Conservation (phyloP, 805 yeast genomes). For the Suhomyces vadensis region DNA sequence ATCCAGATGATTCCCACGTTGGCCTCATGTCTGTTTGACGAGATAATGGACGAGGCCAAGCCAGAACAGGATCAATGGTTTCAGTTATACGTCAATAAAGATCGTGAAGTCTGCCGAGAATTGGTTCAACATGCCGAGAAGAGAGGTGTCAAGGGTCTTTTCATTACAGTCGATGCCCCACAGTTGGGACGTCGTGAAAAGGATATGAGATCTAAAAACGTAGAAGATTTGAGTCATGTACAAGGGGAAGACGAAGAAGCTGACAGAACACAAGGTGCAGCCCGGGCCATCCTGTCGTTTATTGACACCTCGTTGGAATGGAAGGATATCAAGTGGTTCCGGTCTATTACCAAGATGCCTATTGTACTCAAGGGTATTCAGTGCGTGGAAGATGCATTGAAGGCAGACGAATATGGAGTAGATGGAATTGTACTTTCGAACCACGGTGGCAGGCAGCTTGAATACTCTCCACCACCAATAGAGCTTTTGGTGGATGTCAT, state of each 20-base stretch:
- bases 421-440: conserved; percentile 68
- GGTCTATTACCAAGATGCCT: conserved; percentile 39
- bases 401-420: conserved; percentile 58
- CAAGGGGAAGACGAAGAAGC: conserved; percentile 33
- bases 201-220: conserved; percentile 41
- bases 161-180: conserved; percentile 59
- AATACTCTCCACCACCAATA: conserved; percentile 59
- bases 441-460: conserved; percentile 76
- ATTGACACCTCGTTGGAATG: conserved; percentile 42
- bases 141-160: conserved; percentile 46
- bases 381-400: conserved; percentile 61
- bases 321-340: conserved; percentile 43
- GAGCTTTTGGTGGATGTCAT: conserved; percentile 60
- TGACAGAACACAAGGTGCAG: conserved; percentile 26
- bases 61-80: conserved; percentile 51
- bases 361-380: conserved; percentile 63
- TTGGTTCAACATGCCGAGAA: conserved; percentile 40
- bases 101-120: conserved; percentile 31
- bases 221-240: conserved; percentile 25
- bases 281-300: conserved; percentile 40
- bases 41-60: conserved; percentile 68
- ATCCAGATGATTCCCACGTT: conserved; percentile 93
- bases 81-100: conserved; percentile 49
- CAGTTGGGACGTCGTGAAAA: conserved; percentile 55
- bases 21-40: conserved; percentile 87